Evolutionary conservation across 2,329 filamentous ascomycete genomes (phyloP), one percentile per base, ranked within the genome.

Genomic region (Pyrenophora tritici-repentis): DNA sequence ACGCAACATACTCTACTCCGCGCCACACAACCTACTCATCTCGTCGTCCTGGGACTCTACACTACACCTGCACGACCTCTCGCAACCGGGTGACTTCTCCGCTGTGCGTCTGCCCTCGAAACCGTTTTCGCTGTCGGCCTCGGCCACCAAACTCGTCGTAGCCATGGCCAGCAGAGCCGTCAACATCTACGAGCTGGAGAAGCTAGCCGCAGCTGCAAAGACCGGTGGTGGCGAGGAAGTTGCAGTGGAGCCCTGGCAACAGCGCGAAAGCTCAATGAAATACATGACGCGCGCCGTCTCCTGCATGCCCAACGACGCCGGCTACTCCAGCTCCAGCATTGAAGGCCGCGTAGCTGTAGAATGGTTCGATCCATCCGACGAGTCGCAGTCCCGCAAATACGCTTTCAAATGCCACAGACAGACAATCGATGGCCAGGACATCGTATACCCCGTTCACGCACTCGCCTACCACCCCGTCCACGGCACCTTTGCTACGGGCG

Each of bases 361-460:
- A 74, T 97, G 92, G 90, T 97, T 99, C 72, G 94, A 97, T 70
- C 90, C 94, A 13, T 90, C 86, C 4, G 80, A 86, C 35, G 89
- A 93, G 73, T 92, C 89, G 3, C 92, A 97, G 76, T 88, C 89
- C 33, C 85, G 92, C 61, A 97, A 97, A 74, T 99, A 97, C 73
- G 94, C 94, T 12, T 99, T 99, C 84, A 99, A 99, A 75, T 99
- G 94, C 75, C 94, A 99, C 75, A 85, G 94, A 4, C 90, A 96
- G 73, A 82, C 86, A 1, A 75, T 84, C 2, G 82, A 86, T 34
- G 85, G 85, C 42, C 85, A 82, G 22, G 92, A 96, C 66, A 82
- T 96, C 4, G 90, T 97, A 3, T 96, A 92, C 67, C 92, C 92
- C 0, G 92, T 97, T 61, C 94, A 97, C 69, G 88, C 91, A 2